Conservation (phyloP, 495 filamentous ascomycete genomes). For the Astrocystis sublimbata region DNA sequence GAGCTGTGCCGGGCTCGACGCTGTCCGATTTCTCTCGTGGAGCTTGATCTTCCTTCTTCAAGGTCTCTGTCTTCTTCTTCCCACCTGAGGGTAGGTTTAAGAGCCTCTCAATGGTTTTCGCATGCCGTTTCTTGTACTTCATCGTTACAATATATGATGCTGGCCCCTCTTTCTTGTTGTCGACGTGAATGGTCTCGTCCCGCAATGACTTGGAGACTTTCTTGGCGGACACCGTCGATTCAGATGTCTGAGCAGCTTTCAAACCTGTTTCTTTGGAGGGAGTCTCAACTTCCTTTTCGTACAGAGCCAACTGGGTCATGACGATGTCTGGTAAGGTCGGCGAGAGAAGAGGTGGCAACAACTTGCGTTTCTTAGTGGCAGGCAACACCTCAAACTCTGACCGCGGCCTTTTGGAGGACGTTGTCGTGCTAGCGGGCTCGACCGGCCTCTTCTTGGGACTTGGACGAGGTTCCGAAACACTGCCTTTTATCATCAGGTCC, state of each 20-base stretch:
- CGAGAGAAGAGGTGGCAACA: slow-evolving; percentile 47
- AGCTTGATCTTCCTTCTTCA: slow-evolving; percentile 34
- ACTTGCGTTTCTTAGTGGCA: slow-evolving; percentile 37
- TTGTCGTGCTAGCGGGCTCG: slow-evolving; percentile 27
- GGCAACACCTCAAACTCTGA: slow-evolving; percentile 38
- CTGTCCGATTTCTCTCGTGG: slow-evolving; percentile 40
- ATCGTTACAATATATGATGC: slow-evolving; percentile 28
- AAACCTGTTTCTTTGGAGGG: slow-evolving; percentile 33
- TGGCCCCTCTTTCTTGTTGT: slow-evolving; percentile 33
- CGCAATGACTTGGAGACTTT: slow-evolving; percentile 35
- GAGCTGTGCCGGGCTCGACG: slow-evolving; percentile 41
- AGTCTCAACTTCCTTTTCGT: slow-evolving; percentile 30
- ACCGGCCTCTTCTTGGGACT: slow-evolving; percentile 32
- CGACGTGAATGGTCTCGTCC: slow-evolving; percentile 31
- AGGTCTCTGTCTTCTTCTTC: slow-evolving; percentile 39
- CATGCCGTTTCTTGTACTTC: slow-evolving; percentile 45
- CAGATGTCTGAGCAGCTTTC: slow-evolving; percentile 31
- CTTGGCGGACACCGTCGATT: slow-evolving; percentile 41
- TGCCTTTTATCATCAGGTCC: slow-evolving; percentile 33
- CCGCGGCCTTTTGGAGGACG: slow-evolving; percentile 29
- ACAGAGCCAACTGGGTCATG: slow-evolving; percentile 42
- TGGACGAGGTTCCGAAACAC: slow-evolving; percentile 27
- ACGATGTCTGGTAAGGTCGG: slow-evolving; percentile 50
- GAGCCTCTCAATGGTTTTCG: slow-evolving; percentile 45
- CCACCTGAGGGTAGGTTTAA: slow-evolving; percentile 41